Base-by-base conservation (phyloP, 495 filamentous ascomycete genomes). In the Penicillium turbatum region DNA sequence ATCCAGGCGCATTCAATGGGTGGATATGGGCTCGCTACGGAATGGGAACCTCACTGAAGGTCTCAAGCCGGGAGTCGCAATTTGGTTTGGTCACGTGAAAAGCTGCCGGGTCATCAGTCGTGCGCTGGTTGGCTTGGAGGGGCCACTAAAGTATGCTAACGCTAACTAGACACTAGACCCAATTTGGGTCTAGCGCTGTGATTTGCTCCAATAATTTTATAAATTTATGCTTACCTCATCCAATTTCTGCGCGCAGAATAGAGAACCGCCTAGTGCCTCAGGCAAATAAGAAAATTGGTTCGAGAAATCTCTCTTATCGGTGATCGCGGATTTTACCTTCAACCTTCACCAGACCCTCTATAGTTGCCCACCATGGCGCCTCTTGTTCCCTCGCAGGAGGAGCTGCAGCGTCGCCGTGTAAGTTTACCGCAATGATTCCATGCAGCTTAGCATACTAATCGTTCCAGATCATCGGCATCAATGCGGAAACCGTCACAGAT, bases 401-500 rank as follows among this genome's bases (percentile, higher is more conserved):
- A 81, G 63, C 66, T 76, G 48, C 67, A 79, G 59, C 68, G 71
- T 55, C 67, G 78, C 63, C 75, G 75, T 66, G 79, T 81, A 65
- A 51, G 63, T 50, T 24, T 46, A 37, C 8, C 30, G n/a, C n/a
- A 35, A 19, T 26, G 12, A 40, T 34, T 15, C 2, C 15, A 21
- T 6, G 40, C 17, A 38, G 8, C 32, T 37, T 7, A 29, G 17
- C 48, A 43, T 42, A 39, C 64, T 67, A 58, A 64, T 34, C n/a
- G 38, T 41, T 34, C 51, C 58, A 96, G 89, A 85, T 88, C 52
- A 84, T 99, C 64, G 82, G 85, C 57, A 83, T 97, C 74, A 87
- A 92, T 70, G 73, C 82, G 41, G 92, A 97, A 69, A 96, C 87
- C 21, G 85, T 97, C 60, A 89, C 86, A 55, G 84, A 97, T 71